Evolutionary conservation across 2,329 filamentous ascomycete genomes (phyloP).

Genomic region (Onygena corvina): DNA sequence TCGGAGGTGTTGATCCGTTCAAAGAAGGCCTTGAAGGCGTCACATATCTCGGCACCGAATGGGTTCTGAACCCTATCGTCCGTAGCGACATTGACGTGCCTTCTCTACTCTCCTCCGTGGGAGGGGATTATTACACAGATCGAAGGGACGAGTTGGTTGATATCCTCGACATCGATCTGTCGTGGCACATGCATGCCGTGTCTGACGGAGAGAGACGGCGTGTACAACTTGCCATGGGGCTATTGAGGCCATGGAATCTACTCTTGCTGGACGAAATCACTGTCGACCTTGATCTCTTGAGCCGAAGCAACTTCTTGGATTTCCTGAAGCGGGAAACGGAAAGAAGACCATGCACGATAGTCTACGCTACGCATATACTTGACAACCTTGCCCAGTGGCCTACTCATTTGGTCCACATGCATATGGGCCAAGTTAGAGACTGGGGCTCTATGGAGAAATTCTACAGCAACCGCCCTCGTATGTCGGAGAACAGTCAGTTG

Average conservation of each 20-base stretch:
- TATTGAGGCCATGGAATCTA: slow-evolving; percentile 82
- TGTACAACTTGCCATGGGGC: slow-evolving; percentile 92
- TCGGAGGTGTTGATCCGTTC: slow-evolving; percentile 84
- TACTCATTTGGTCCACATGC: slow-evolving; percentile 92
- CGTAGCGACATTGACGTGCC: slow-evolving; percentile 86
- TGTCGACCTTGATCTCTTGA: slow-evolving; percentile 84
- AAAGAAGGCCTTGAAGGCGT: slow-evolving; percentile 80
- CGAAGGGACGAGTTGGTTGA: slow-evolving; percentile 74
- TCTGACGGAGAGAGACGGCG: slow-evolving; percentile 82
- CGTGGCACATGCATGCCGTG: slow-evolving; percentile 93
- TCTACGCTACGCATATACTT: slow-evolving; percentile 94
- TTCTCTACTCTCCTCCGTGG: slow-evolving; percentile 73
- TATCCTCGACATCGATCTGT: slow-evolving; percentile 82
- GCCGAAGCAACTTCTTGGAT: slow-evolving; percentile 66
- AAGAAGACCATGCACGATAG: slow-evolving; percentile 69
- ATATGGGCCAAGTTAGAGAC: slow-evolving; percentile 73
- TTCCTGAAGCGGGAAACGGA: slow-evolving; percentile 86
- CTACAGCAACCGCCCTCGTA: slow-evolving; percentile 43
- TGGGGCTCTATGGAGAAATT: slow-evolving; percentile 66
- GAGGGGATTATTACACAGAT: slow-evolving; percentile 68
- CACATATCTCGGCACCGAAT: slow-evolving; percentile 93
- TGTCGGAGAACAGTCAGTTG: slow-evolving; percentile 64
- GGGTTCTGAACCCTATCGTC: slow-evolving; percentile 95
- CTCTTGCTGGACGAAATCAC: slow-evolving; percentile 92
- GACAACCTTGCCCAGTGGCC: slow-evolving; percentile 94